These are phyloP conservation scores for Fusarium subglutinans DNA, from an alignment of 2,329 filamentous ascomycete genomes.

Conservation along the genomic window DNA sequence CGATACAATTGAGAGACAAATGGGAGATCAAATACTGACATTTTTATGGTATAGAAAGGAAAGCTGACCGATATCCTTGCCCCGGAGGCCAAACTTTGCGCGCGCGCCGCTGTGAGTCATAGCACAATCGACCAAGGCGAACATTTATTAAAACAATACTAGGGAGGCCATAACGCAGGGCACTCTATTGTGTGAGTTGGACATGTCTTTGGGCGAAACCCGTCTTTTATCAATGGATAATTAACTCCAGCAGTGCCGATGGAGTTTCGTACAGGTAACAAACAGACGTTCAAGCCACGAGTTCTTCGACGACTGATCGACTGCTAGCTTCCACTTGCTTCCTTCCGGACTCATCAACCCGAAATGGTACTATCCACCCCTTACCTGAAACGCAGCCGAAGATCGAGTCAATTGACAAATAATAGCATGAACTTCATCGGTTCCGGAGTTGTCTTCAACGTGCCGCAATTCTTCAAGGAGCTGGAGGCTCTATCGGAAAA, in stretches of 20 bases:
- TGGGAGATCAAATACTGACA: accelerated
- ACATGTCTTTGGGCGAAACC: neutral
- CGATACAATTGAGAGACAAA: neutral
- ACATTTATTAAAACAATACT: neutral
- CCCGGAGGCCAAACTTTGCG: neutral
- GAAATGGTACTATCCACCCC: constrained; percentile 48
- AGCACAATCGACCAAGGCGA: neutral
- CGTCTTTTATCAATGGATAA: neutral
- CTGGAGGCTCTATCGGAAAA: constrained; percentile 51
- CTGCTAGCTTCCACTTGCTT: constrained; percentile 65
- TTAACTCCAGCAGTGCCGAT: constrained; percentile 37
- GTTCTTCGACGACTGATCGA: neutral
- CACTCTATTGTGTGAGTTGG: neutral
- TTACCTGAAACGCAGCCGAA: neutral
- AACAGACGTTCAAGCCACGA: neutral
- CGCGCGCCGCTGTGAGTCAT: neutral
- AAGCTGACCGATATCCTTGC: neutral
- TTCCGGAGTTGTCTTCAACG: constrained; percentile 73
- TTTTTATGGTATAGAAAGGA: neutral
- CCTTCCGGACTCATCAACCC: constrained; percentile 78
- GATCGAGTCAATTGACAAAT: neutral
- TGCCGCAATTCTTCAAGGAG: constrained; percentile 57
- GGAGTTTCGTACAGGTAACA: constrained; percentile 47
- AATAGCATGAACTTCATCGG: constrained; percentile 74
- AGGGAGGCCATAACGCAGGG: neutral